Conservation (phyloP, 495 filamentous ascomycete genomes). For the Annulohypoxylon stygium region DNA sequence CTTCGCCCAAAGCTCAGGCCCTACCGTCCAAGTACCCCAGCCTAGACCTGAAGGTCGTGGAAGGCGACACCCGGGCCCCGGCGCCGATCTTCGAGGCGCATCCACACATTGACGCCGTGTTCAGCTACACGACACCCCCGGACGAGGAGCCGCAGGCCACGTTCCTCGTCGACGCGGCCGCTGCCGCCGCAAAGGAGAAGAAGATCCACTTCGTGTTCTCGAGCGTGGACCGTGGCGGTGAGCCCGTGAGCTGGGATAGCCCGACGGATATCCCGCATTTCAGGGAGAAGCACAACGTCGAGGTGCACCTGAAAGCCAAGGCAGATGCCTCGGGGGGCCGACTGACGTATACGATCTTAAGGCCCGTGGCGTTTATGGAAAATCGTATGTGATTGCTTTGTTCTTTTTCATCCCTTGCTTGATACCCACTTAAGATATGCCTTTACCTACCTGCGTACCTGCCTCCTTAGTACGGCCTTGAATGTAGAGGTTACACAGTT, state of each 20-base stretch:
- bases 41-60: constrained; percentile 63
- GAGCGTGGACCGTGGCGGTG: constrained; percentile 76
- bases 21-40: constrained; percentile 55
- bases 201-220: constrained; percentile 71
- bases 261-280: constrained; percentile 75
- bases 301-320: constrained; percentile 67
- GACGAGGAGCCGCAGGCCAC: constrained; percentile 73
- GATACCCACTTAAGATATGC: background rate
- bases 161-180: constrained; percentile 68
- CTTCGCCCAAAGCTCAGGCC: constrained; percentile 65
- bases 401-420: constrained; percentile 4
- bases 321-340: constrained; percentile 45
- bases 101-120: constrained; percentile 61
- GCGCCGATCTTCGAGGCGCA: constrained; percentile 65
- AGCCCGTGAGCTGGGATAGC: constrained; percentile 63
- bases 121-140: constrained; percentile 63
- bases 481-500: constrained; percentile 27
- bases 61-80: constrained; percentile 68
- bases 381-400: constrained; percentile 54
- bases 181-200: constrained; percentile 54
- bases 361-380: constrained; percentile 76
- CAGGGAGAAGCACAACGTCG: constrained; percentile 72
- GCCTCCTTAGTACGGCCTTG: no score
- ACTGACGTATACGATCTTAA: constrained; percentile 68
- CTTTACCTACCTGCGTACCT: background rate